Conservation (phyloP, 306 rosid genomes). For the Mimosa pudica region DNA sequence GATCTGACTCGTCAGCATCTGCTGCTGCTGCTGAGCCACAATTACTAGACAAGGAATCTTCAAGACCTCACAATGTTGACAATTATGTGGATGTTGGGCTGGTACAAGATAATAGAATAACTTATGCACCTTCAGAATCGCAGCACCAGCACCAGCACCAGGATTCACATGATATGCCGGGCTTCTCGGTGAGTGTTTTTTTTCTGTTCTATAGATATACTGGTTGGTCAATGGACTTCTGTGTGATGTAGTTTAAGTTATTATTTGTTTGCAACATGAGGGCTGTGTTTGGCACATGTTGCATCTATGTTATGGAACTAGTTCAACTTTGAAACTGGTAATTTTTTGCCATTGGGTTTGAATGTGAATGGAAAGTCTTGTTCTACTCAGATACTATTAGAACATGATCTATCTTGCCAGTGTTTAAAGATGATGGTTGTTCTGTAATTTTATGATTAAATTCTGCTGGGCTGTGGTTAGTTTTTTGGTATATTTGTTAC, state of each 20-base stretch:
- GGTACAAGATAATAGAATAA: constrained; percentile 64
- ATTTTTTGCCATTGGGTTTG: neutral
- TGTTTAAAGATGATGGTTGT: too few species aligned
- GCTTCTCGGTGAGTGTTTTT: constrained; percentile 77
- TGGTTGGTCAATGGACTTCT: neutral
- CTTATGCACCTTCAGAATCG: constrained; percentile 67
- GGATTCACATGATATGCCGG: constrained; percentile 79
- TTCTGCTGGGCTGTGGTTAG: too few species aligned
- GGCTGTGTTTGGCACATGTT: constrained; percentile 1
- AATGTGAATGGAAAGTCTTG: too few species aligned
- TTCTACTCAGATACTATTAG: too few species aligned
- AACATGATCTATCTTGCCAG: too few species aligned
- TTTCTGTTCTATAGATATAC: neutral
- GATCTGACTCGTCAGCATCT: constrained; percentile 71
- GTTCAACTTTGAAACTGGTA: neutral
- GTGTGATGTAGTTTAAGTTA: neutral
- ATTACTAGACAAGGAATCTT: constrained; percentile 65
- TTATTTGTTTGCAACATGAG: neutral
- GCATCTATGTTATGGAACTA: neutral
- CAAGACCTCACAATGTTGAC: constrained; percentile 67
- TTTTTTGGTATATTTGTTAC: too few species aligned
- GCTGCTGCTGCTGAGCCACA: constrained; percentile 62
- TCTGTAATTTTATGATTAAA: too few species aligned
- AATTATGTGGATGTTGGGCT: constrained; percentile 72
- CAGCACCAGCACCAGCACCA: constrained; percentile 65